Conservation (phyloP, 176 grass and related monocot species). For the Phragmites australis region DNA sequence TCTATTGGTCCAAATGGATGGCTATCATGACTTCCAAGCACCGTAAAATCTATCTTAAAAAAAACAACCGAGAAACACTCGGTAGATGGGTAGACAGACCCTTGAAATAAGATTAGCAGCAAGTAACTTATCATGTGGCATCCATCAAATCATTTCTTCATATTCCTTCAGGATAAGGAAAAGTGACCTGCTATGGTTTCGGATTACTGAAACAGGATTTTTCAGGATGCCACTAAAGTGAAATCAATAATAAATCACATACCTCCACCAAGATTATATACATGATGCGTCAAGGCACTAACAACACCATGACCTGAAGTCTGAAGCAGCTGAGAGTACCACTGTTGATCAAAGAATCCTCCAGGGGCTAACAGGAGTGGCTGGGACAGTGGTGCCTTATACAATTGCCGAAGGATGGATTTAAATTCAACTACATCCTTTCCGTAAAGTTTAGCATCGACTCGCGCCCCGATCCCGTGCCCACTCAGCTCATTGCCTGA, state of each 20-base stretch:
- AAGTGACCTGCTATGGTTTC: background rate
- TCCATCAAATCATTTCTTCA: slow-evolving; percentile 17
- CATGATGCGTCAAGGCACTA: slow-evolving; percentile 69
- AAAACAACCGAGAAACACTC: too few relatives aligned
- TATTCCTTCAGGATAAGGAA: background rate
- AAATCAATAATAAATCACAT: slow-evolving; percentile 22
- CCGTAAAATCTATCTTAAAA: too few relatives aligned
- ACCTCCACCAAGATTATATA: slow-evolving; percentile 89
- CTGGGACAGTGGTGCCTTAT: slow-evolving; percentile 45
- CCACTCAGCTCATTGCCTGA: slow-evolving; percentile 85
- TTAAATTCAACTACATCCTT: slow-evolving; percentile 63
- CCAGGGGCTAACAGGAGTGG: slow-evolving; percentile 75
- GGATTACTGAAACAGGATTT: background rate
- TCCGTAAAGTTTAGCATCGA: slow-evolving; percentile 63
- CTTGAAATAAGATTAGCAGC: background rate
- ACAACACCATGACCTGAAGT: slow-evolving; percentile 61
- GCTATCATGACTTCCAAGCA: too few relatives aligned
- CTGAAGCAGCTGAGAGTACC: slow-evolving; percentile 72
- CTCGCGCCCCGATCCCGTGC: slow-evolving; percentile 59
- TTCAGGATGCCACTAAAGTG: background rate
- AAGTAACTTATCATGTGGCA: background rate
- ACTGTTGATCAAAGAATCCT: slow-evolving; percentile 89
- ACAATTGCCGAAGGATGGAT: slow-evolving; percentile 56
- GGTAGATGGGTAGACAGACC: too few relatives aligned
- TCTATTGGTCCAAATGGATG: too few relatives aligned